These are phyloP conservation scores for Ophiostoma quercus DNA, from an alignment of 2,329 filamentous ascomycete species.

Conservation along the genomic window DNA sequence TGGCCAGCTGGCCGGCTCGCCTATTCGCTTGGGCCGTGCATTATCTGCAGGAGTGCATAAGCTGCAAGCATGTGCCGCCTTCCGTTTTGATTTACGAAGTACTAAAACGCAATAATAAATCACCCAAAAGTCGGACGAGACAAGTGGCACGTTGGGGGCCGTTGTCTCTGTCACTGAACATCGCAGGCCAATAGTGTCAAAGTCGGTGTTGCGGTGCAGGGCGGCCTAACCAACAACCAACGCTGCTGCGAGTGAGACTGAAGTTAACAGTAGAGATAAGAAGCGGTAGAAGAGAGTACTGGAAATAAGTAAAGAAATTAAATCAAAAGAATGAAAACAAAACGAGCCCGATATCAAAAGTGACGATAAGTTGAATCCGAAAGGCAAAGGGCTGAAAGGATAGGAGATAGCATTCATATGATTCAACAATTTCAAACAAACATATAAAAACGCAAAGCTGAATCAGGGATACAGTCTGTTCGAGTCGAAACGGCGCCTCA, in stretches of 20 bases:
- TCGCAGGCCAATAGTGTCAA: background rate
- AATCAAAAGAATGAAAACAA: background rate
- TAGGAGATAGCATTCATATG: background rate
- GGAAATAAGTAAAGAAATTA: background rate
- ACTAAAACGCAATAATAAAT: too few relatives aligned
- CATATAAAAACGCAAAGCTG: background rate
- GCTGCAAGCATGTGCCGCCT: background rate
- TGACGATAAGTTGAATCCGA: background rate
- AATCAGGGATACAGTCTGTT: background rate
- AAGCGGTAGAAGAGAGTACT: background rate
- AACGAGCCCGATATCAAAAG: background rate
- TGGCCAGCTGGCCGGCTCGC: background rate
- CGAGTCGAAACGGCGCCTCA: background rate
- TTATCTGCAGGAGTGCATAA: background rate
- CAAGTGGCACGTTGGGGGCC: conserved; percentile 2
- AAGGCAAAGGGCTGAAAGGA: background rate
- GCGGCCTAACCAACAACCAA: background rate
- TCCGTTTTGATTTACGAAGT: background rate
- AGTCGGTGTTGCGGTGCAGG: background rate
- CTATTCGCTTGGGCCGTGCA: background rate
- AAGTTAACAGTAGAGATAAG: background rate
- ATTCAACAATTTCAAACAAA: background rate
- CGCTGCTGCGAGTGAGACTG: background rate
- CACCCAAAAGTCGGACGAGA: background rate
- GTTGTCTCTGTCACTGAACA: background rate